Evolutionary conservation across 345 rosid species (phyloP), one percentile per base, ranked within the genome.

Genomic region (Corchorus olitorius): DNA sequence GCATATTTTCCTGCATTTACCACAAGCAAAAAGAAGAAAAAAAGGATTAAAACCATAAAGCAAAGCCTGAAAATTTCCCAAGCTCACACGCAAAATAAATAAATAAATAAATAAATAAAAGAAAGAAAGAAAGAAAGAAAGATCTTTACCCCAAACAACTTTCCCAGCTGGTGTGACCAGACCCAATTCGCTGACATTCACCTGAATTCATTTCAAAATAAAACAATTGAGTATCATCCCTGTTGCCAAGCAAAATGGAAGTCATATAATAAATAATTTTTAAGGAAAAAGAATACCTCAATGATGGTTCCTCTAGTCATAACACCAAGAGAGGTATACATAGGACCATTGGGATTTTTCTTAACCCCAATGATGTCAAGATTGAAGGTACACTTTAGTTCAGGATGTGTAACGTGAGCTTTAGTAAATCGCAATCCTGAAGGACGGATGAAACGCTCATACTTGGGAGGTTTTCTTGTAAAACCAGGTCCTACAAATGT

Each of bases 281-380:
- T 8, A 45, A 46, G 37, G 43, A 61, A 4, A 14, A 34, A 39
- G 3, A 41, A 43, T 41, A 92, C 98, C 97, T 96, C 97, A 6
- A 93, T 85, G 86, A 96, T 87, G 20, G 94, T 93, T 80, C 97
- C 98, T 77, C 86, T 93, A n/a, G 98, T 93, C 76, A 93, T 81
- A 75, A 93, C 99, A 76, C 96, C 98, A 15, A 93, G 94, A 64
- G 97, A 91, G 3, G 97, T 92, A 76, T 92, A 93, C 89, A 92
- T 93, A n/a, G 93, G 93, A 33, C 97, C 98, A 46, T 93, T 93
- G 5, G 97, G 99, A 76, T 93, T 93, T 78, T 96, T 96, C 92
- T 96, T 92, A 48, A 93, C 83, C 17, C 90, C 98, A 5, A 91
- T 92, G 79, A 93, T 92, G 69, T 92, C 97, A 11, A 93, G 95